Evolutionary conservation across 345 rosid species (phyloP), one percentile per base, ranked within the genome.

Genomic region (Citrus maxima): DNA sequence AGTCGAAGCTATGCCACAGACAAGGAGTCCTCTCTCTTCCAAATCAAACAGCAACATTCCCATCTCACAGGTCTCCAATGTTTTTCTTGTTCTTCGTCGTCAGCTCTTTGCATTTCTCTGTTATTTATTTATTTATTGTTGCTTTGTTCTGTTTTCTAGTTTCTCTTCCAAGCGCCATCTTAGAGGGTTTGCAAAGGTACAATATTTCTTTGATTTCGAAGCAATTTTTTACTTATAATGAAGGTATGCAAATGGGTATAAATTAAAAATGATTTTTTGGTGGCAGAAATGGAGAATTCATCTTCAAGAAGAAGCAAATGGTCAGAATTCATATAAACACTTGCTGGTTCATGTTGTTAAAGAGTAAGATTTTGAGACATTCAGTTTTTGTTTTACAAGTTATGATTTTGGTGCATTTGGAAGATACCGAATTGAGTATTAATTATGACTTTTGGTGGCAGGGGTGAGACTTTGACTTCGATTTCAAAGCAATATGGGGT

Each of bases 401-500:
- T 60, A 18, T 58, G 60, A 3, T 56, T 74, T 42, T 40, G 22
- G 51, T 32, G 78, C 25, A 34, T 66, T 76, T 66, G 24, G 19
- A 76, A 10, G 22, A 27, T 37, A 13, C 13, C 24, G n/a, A 10
- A 37, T 37, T 24, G 76, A 32, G 16, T 27, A 21, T n/a, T 46
- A 46, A 19, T 54, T 19, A 19, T 61, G 35, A 46, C 2, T 58
- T 67, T 58, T 13, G 28, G 60, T 79, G 37, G 62, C 82, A 86
- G 88, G 78, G 87, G 80, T 51, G 85, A 86, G 69, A 81, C 80
- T 6, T 18, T 84, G 75, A 74, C 78, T 71, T 86, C 85, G 3
- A 75, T 84, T 82, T 86, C 85, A 18, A 82, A 74, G 82, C 82
- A 82, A 14, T 78, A 84, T 68, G 82, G 80, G 21, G 82, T 82